Evolutionary conservation across 768 basidiomycete species (phyloP), one percentile per base, ranked within the genome.

Genomic region (Lactarius deliciosus): DNA sequence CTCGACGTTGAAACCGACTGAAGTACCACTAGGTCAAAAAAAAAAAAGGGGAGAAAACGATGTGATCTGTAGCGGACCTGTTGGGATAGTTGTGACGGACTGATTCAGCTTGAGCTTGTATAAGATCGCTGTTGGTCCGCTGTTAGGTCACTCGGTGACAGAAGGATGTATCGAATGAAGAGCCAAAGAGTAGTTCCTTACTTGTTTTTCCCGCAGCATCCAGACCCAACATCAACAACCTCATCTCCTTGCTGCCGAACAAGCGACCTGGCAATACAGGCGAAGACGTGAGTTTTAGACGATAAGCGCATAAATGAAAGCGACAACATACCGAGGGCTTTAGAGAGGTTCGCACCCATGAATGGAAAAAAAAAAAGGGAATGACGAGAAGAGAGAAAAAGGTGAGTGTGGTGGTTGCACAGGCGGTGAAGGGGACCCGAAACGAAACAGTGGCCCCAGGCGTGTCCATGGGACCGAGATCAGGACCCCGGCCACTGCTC

Each of bases 71-170:
- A 7, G 76, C 84, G 62, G 60, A 90, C 94, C 94, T 66, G 96
- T 98, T 66, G 96, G 96, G 75, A 98, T 98, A 25, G 96, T 98
- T 25, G 96, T 98, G 65, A 98, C 96, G 59, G 93, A 95, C 79
- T 98, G 96, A 79, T 98, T 97, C 77, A 98, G 81, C 81, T 98
- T 98, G 79, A 98, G 89, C 77, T 98, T 98, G 84, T 98, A 98
- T 57, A 98, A 86, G 75, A 98, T 98, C 55, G 96, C 96, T 98
- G 77, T 18, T 57, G 40, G 63, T 68, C 41, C 70, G 68, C 64
- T 22, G 28, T 65, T 59, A 66, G 60, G 3, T 32, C n/a, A 53
- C 34, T 55, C 36, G 32, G 56, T 43, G 1, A 45, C n/a, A 45
- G 40, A 3, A 54, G 18, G 63, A 8, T 25, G 7, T 58, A 50